Evolutionary conservation across 2,329 filamentous ascomycete species (phyloP), one percentile per base, ranked within the genome.

Genomic region (Hymenoscyphus occultus): DNA sequence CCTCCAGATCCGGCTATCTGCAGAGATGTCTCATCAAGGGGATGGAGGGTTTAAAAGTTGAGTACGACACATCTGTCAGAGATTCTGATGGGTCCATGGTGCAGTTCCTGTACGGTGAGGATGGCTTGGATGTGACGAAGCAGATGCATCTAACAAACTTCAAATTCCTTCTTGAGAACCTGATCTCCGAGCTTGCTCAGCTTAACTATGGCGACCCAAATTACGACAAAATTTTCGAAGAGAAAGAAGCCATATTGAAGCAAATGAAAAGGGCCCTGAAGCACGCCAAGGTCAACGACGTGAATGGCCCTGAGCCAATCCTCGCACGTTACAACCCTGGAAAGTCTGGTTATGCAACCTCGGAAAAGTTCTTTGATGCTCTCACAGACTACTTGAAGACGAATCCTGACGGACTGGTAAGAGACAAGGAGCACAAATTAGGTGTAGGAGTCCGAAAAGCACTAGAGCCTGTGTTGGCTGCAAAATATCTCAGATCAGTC

Each of bases 21-120:
- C 95, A 99, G 77, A 86, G 96, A 75, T 99, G 95, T 83, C 84
- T 99, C 68, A 96, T 99, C 80, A 99, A 99, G 81, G 95, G 95
- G 67, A 96, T 99, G 90, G 95, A 99, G 78, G 95, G 95, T 3
- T 83, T 98, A 56, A 90, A 88, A 72, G 93, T 96, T 1, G 88
- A 93, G 67, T 98, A 99, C 76, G 95, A 99, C 74, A 93, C 90
- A 9, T 96, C 93, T 1, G 95, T 99, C 16, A 88, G 95, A 68
- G 94, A 99, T 73, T 89, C 94, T 0, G 96, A 99, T 76, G 96
- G 96, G 31, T 92, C 90, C 2, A 85, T 99, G 73, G 85, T 99
- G 2, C 95, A 99, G 75, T 98, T 99, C 78, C 78, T 99, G 39
- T 99, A 98, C 75, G 95, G 95, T 66, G 95, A 99, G 77, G 95